phyloP scores from a whole-genome alignment of 1,284 basidiomycete genomes.

The Ceratobasidium sp. region DNA sequence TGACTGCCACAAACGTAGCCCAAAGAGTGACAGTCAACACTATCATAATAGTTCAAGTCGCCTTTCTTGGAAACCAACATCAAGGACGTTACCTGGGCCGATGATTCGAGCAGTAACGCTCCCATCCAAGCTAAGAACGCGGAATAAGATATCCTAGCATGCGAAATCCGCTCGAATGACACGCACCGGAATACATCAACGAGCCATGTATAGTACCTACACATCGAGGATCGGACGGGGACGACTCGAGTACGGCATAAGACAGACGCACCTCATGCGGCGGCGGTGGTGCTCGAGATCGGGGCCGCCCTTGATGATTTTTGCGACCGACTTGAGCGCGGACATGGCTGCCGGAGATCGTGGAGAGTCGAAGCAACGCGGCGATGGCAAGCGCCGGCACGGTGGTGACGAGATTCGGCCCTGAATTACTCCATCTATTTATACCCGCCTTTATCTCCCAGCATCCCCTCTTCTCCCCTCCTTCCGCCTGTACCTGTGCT shows the following conservation, averaged over 20 bases:
- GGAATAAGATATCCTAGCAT: background rate
- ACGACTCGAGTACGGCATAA: background rate
- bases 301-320: slow-evolving; percentile 14
- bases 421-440: slow-evolving; percentile 9
- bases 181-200: slow-evolving; percentile 30
- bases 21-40: slow-evolving; percentile 84
- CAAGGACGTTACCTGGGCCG: slow-evolving; percentile 1
- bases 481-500: background rate
- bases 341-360: background rate
- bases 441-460: background rate
- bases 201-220: slow-evolving; percentile 34
- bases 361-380: background rate
- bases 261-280: slow-evolving; percentile 16
- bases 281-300: slow-evolving; percentile 21
- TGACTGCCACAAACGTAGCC: slow-evolving; percentile 54
- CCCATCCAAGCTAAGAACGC: slow-evolving; percentile 16
- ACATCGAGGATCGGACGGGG: background rate
- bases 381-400: slow-evolving; percentile 6
- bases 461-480: background rate
- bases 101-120: slow-evolving; percentile 29
- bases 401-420: slow-evolving; percentile 2
- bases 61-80: background rate
- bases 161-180: background rate
- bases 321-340: slow-evolving; percentile 7
- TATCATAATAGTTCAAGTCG: slow-evolving; percentile 54